Evolutionary conservation across 192 early-diverging fungal species (phyloP), one percentile per base, ranked within the genome.

Genomic region (Phycomyces nitens): DNA sequence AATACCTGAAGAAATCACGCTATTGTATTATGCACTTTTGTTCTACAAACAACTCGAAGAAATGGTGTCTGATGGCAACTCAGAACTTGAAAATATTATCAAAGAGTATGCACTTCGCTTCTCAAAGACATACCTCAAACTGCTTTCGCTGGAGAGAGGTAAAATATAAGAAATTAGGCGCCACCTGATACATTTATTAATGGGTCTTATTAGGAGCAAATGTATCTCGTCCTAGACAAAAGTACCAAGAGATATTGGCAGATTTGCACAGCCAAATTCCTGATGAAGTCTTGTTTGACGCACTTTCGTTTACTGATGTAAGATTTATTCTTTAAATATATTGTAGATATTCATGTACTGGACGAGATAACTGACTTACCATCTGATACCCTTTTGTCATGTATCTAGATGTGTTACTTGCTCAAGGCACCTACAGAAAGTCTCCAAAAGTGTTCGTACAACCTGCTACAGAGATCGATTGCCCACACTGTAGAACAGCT

Each of bases 371-470:
- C 23, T 23, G 26, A 1, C 21, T 44, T 9, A 9, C 50, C 9
- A 14, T 26, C 23, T 29, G 24, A 50, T 26, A 12, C 22, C 15
- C 29, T 38, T 23, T 58, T 50, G 18, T 21, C 20, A 5, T 23
- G 51, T 50, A 16, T 58, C 6, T 69, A 73, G 71, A 15, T 79
- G 12, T 61, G 56, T 53, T 18, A 29, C 0, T 41, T 77, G 3
- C 41, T 79, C 23, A 38, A 54, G n/a, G 27, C 69, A 11, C 56
- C 64, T 8, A 76, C 76, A 50, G 74, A 72, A 42, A 44, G 47
- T n/a, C 47, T 81, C 3, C 80, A 81, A 51, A 76, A 66, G 56
- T 56, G 65, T 39, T 62, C 69, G 2, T 81, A 76, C 58, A 42
- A 58, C 27, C 47, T 79, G 10, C 50, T 79, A 9, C 71, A 67